Evolutionary conservation across 768 basidiomycete species (phyloP), one percentile per base, ranked within the genome.

Genomic region (Phylloporus sp.): DNA sequence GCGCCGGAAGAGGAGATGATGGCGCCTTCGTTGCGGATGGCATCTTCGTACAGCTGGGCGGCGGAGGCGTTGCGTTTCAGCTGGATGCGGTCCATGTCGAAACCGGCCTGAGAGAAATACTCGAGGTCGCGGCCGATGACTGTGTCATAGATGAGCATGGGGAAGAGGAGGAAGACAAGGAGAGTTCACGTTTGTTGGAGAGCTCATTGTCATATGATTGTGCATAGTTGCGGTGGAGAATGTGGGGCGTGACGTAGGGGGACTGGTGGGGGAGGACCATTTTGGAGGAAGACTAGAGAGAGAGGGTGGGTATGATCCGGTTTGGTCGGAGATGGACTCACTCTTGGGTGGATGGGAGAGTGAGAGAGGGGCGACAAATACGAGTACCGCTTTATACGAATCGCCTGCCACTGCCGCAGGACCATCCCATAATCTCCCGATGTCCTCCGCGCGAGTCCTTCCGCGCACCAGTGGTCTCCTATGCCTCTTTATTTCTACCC

Each of bases 21-120:
- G 59, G 96, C 96, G 48, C 95, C 95, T 66, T 99, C 96, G 70
- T 97, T 95, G 57, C 91, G 85, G 73, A 98, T 85, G 59, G 96
- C 96, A 60, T 99, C 96, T 65, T 99, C 96, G 71, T 96, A 96
- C 34, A 95, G 85, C 58, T 84, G 79, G 1, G 94, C 90, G 34
- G 85, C 82, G 18, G 91, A 79, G 2, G 91, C 91, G 55, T 95
- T 95, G 70, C 91, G 89, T 72, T 90, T 94, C 70, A 99, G 78
- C 67, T 92, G 87, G 70, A 98, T 92, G 58, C 87, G 82, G 62
- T 94, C 87, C 87, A 98, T 96, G 73, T 99, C 95, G 72, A 99
- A 98, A 52, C 96, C 96, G 48, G 96, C 95, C 69, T 96, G 88
- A 31, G 95, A 98, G 81, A 96, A 96, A 73, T 93, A 90, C 66